These are phyloP conservation scores for Lentinula edodes DNA, from an alignment of 768 basidiomycete genomes.

Conservation along the genomic window DNA sequence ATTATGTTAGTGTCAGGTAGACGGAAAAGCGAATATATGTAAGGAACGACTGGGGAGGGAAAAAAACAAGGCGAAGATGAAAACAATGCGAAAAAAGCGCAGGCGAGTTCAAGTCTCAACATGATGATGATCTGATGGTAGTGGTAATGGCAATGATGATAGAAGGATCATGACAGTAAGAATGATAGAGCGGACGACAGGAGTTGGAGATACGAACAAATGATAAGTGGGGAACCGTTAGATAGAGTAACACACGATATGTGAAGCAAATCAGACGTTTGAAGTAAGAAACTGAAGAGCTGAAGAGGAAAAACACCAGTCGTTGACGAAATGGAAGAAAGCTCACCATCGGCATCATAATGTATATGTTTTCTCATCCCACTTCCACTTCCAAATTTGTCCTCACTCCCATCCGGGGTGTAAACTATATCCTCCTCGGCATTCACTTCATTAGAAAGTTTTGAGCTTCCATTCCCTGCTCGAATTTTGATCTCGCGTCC, in stretches of 20 bases:
- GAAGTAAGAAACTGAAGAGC: no score
- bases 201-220: no score
- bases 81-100: neutral
- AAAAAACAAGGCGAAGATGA: neutral
- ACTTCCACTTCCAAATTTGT: neutral
- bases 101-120: no score
- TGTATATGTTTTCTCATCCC: constrained; percentile 44
- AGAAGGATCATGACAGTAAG: no score
- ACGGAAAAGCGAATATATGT: constrained; percentile 8
- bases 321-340: neutral
- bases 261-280: no score
- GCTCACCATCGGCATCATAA: constrained; percentile 82
- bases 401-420: constrained; percentile 24
- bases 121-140: no score
- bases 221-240: no score
- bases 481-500: constrained; percentile 16
- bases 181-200: no score
- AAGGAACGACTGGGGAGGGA: neutral
- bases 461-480: constrained; percentile 16
- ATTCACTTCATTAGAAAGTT: neutral
- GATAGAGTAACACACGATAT: no score
- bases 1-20: neutral
- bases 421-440: constrained; percentile 14
- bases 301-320: no score
- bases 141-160: no score